Base-by-base conservation (phyloP, 768 basidiomycete genomes). In the Hysterangium stoloniferum region DNA sequence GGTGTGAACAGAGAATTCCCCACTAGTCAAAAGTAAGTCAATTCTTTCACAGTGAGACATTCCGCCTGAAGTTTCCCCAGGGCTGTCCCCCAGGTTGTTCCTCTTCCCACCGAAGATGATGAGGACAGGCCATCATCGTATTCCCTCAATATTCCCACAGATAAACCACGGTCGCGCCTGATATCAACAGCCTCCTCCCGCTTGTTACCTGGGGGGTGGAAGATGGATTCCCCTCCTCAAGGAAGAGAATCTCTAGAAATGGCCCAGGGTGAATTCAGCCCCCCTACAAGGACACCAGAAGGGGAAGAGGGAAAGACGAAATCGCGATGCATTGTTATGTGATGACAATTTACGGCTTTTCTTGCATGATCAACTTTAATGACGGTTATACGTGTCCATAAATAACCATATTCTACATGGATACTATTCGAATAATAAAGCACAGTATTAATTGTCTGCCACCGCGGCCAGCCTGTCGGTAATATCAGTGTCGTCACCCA, bases 161-260 rank as follows among this genome's bases (percentile, higher is more conserved):
- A 53, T 0, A 55, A 54, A 15, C 27, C 53, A 6, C 76, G 57
- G 12, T 66, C 65, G 1, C 64, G 76, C 43, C 66, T 72, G n/a
- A 75, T 76, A 58, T 77, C 78, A 8, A 73, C 75, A 1, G 66
- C 76, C 3, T 78, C 78, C n/a, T 77, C 76, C 11, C 67, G 73
- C 41, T 72, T 74, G 64, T 76, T 79, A 71, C 77, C 76, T 7
- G 78, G 78, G 29, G 75, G 72, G 1, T 78, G 77, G 77, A 64
- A 65, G 59, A 64, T 62, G 12, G 59, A 61, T 34, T 58, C 69
- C 17, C 61, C 64, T 22, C 56, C 66, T 4, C 68, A 73, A 57
- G 71, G 68, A 38, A 63, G 75, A 38, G 55, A 76, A 6, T 78
- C 77, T 6, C 55, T 78, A 33, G 77, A 78, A 48, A 64, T 69